Percentiles rank a stretch among this genome's conserved stretches.
Conservation (phyloP, 352 stramenopile genomes). For the Halophytophthora polymorphica region DNA sequence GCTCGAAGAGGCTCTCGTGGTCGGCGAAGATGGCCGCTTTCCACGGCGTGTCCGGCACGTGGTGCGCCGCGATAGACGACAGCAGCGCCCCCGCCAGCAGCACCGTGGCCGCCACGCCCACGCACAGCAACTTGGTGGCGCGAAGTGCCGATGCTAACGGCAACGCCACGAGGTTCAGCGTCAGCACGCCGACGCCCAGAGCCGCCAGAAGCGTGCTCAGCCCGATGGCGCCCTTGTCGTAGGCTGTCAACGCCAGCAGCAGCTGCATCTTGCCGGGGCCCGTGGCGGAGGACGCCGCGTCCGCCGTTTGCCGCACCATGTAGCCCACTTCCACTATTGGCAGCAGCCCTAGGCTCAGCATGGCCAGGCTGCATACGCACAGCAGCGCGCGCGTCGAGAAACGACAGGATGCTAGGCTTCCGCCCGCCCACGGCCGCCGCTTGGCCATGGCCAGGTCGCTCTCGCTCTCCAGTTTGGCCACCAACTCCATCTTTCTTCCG, state of each 20-base stretch:
- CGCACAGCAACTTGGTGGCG: conserved; percentile 11
- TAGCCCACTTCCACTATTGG: conserved; percentile 29
- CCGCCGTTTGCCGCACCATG: conserved; percentile 1
- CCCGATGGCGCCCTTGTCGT: conserved; percentile 26
- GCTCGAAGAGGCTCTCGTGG: conserved; percentile 30
- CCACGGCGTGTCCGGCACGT: conserved; percentile 28
- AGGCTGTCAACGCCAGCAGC: conserved; percentile 18
- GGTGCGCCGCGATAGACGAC: conserved; percentile 10
- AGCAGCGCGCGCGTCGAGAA: conserved; percentile 4
- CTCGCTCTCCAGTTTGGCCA: background rate
- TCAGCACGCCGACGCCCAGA: conserved; percentile 20
- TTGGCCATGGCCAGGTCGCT: background rate
- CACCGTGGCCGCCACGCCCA: conserved; percentile 9
- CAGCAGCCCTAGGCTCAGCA: conserved; percentile 25
- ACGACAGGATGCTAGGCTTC: background rate
- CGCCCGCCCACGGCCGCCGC: background rate
- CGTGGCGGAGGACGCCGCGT: background rate
- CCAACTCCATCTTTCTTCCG: background rate
- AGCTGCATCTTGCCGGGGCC: conserved; percentile 10
- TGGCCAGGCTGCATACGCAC: conserved; percentile 14
- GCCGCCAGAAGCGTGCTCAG: conserved; percentile 13
- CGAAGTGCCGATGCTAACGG: conserved; percentile 1
- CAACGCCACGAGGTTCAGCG: conserved; percentile 26
- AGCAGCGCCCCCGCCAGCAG: conserved; percentile 18
- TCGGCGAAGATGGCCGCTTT: conserved; percentile 17